Evolutionary conservation across 192 early-diverging fungal genomes (phyloP).

Genomic region (Dissophora ornata): DNA sequence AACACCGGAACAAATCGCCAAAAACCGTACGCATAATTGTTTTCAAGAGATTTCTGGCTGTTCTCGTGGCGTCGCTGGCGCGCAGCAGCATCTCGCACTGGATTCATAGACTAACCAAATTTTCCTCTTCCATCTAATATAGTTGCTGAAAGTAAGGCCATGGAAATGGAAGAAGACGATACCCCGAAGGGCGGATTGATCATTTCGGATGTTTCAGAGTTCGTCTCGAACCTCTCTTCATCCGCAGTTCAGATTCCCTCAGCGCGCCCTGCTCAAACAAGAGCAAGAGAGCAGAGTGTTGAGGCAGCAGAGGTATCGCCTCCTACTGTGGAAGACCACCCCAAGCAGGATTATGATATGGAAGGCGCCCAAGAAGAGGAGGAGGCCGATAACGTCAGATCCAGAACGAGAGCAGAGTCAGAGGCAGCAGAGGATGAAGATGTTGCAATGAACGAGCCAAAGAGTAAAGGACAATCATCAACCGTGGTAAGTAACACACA

Average conservation of each 20-base stretch:
- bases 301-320: background rate
- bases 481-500: too few species aligned
- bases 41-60: background rate
- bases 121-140: background rate
- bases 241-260: conserved; percentile 10
- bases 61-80: too few species aligned
- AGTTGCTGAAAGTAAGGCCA: conserved; percentile 50
- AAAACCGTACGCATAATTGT: conserved; percentile 52
- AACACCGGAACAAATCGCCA: conserved; percentile 72
- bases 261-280: conserved; percentile 58
- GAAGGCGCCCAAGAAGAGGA: conserved; percentile 46
- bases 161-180: conserved; percentile 59
- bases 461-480: conserved; percentile 28
- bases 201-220: conserved; percentile 91
- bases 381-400: conserved; percentile 14
- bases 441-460: conserved; percentile 26
- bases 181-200: conserved; percentile 63
- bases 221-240: conserved; percentile 69
- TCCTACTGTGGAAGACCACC: conserved; percentile 3
- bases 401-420: conserved; percentile 34
- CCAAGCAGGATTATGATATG: conserved; percentile 33
- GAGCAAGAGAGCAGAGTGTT: conserved; percentile 21
- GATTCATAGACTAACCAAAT: too few species aligned
- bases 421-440: conserved; percentile 30
- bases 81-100: too few species aligned